Percentiles rank a stretch among this genome's conserved stretches.
Conservation (phyloP, 495 filamentous ascomycete genomes). For the Penicillium lagena region DNA sequence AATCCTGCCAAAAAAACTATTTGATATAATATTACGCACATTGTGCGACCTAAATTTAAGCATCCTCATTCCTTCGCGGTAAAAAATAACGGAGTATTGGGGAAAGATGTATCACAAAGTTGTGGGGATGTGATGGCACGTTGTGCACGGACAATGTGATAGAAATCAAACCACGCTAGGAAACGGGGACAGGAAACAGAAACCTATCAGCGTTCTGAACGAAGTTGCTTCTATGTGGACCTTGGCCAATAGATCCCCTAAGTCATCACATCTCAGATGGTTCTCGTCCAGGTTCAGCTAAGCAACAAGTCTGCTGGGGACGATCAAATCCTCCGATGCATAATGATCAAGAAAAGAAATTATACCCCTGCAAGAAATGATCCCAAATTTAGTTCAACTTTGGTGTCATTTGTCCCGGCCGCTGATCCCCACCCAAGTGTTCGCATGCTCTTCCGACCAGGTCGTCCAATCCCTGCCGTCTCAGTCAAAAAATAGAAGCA, state of each 20-base stretch:
- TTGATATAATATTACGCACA: too few relatives aligned
- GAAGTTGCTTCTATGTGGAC: not conserved
- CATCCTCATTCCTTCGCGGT: too few relatives aligned
- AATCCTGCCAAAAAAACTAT: too few relatives aligned
- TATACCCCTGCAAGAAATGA: constrained; percentile 1
- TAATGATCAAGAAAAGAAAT: not conserved
- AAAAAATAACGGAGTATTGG: not conserved
- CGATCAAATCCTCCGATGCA: not conserved
- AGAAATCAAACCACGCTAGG: not conserved
- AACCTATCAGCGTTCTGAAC: not conserved
- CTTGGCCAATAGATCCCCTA: not conserved
- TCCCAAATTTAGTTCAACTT: constrained; percentile 19
- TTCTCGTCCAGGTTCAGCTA: not conserved
- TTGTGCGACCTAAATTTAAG: too few relatives aligned
- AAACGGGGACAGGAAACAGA: not conserved
- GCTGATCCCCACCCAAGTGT: constrained; percentile 12
- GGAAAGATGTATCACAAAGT: too few relatives aligned
- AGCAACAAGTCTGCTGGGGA: not conserved
- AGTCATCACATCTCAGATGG: not conserved
- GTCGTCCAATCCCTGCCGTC: not conserved
- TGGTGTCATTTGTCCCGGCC: not conserved
- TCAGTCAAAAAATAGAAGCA: constrained; percentile 13
- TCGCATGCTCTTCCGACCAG: constrained; percentile 7
- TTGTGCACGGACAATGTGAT: constrained; percentile 3
- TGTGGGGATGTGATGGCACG: not conserved